Base-by-base conservation (phyloP, 192 early-diverging fungal genomes). In the Umbelopsis sp. region DNA sequence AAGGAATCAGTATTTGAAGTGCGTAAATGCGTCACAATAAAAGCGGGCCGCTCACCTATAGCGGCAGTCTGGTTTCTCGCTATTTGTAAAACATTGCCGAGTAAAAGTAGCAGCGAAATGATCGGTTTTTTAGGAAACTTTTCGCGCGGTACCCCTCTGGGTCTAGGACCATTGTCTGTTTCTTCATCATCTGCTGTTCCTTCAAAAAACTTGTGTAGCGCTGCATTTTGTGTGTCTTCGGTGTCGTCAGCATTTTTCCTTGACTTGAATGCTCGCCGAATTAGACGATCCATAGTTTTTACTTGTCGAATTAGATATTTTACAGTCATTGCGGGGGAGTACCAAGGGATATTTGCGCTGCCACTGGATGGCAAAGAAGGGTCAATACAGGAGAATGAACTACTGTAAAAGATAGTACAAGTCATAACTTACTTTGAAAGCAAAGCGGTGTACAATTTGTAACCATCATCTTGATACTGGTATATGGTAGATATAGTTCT, bases 81-180 rank as follows among this genome's bases (percentile, higher is more conserved):
- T 1, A 74, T 69, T 16, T 80, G 73, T 48, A 91, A 64, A 46
- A 92, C 82, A 77, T 90, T 86, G 1, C 88, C 93, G 78, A 87
- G 85, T 2, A 89, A 64, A 13, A 81, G 72, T 10, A 89, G 53
- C 37, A 94, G 75, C 5, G 55, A 61, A 11, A 61, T 35, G 13
- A 61, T 27, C 3, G 55, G 55, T 7, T 61, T 61, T 61, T 25
- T 61, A 7, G 55, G 55, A 12, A n/a, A 61, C 13, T 61, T 61
- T 30, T 61, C 55, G 18, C 55, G 55, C 13, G 55, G 13, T n/a
- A 61, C 12, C 12, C 30, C 27, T 61, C 55, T 27, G 0, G 27
- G 30, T 35, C 18, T 25, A 2, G 2, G 13, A 13, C 37, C 37
- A 41, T 41, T 41, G 10, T 35, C 27, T 3, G 55, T 35, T 35